Conservation (phyloP, 176 grass and related monocot genomes). For the Phragmites australis region DNA sequence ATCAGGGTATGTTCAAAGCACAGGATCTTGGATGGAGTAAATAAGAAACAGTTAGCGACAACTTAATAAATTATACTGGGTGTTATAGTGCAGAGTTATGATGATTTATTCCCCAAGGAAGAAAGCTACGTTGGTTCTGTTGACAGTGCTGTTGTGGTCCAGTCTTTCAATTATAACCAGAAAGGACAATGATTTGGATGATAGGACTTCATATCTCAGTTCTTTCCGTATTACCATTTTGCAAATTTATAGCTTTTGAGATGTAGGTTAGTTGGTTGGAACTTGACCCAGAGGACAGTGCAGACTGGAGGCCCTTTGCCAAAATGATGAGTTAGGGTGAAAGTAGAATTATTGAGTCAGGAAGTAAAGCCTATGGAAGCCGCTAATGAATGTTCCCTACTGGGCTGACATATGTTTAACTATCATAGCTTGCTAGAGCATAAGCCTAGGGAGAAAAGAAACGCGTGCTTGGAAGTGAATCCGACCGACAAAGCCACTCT, state of each 20-base stretch:
- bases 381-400: too few species aligned
- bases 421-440: too few species aligned
- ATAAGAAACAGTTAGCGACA: not conserved
- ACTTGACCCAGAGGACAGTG: not conserved
- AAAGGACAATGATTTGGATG: not conserved
- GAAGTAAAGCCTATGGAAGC: not conserved
- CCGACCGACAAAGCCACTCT: too few species aligned
- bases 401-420: too few species aligned
- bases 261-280: not conserved
- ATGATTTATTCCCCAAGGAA: not conserved
- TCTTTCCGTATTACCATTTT: not conserved
- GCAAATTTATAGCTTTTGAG: not conserved
- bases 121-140: not conserved
- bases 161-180: not conserved
- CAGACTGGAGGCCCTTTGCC: not conserved
- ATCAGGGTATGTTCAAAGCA: not conserved
- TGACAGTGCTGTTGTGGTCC: not conserved
- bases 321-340: not conserved
- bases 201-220: not conserved
- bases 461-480: not conserved
- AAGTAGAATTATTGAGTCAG: not conserved
- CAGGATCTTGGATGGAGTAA: not conserved
- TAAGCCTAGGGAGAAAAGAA: slow-evolving; percentile 28
- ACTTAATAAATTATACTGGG: not conserved
- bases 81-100: not conserved